Evolutionary conservation across 768 basidiomycete species (phyloP).

Genomic region (Lactarius sp.): DNA sequence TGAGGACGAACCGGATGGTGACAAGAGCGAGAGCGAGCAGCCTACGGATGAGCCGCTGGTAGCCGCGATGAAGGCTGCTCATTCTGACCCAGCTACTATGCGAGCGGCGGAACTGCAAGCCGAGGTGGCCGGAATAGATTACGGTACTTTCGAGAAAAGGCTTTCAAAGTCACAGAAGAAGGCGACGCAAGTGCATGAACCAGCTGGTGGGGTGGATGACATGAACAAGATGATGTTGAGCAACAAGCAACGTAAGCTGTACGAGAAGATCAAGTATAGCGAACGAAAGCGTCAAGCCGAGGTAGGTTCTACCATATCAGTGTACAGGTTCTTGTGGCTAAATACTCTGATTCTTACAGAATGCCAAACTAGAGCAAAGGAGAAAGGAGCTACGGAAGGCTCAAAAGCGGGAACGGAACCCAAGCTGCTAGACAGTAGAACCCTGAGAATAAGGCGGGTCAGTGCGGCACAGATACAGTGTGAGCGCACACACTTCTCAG

Average conservation of each 20-base stretch:
- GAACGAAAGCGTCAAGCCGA: constrained; percentile 71
- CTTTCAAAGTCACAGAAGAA: constrained; percentile 55
- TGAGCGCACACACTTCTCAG: too few relatives aligned
- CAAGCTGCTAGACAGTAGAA: background rate
- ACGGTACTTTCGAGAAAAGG: constrained; percentile 70
- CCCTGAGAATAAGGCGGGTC: too few relatives aligned
- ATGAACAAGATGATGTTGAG: constrained; percentile 99
- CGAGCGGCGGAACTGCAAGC: constrained; percentile 90
- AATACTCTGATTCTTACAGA: constrained; percentile 38
- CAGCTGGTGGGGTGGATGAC: constrained; percentile 52
- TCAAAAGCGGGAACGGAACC: constrained; percentile 28
- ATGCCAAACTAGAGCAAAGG: constrained; percentile 54
- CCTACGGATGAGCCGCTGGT: constrained; percentile 33
- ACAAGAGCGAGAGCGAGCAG: constrained; percentile 21
- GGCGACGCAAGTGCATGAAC: constrained; percentile 32
- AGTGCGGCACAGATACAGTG: too few relatives aligned
- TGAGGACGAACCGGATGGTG: constrained; percentile 30
- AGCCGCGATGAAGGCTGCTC: constrained; percentile 35
- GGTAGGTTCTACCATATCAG: constrained; percentile 46
- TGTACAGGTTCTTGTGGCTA: constrained; percentile 17
- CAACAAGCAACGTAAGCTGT: constrained; percentile 88
- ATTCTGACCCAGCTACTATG: constrained; percentile 61
- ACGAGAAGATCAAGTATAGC: constrained; percentile 89
- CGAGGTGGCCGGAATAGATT: constrained; percentile 82
- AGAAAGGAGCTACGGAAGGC: constrained; percentile 48